Evolutionary conservation across 805 yeast genomes (phyloP), one percentile per base, ranked within the genome.

Genomic region (Wickerhamiella galacta): DNA sequence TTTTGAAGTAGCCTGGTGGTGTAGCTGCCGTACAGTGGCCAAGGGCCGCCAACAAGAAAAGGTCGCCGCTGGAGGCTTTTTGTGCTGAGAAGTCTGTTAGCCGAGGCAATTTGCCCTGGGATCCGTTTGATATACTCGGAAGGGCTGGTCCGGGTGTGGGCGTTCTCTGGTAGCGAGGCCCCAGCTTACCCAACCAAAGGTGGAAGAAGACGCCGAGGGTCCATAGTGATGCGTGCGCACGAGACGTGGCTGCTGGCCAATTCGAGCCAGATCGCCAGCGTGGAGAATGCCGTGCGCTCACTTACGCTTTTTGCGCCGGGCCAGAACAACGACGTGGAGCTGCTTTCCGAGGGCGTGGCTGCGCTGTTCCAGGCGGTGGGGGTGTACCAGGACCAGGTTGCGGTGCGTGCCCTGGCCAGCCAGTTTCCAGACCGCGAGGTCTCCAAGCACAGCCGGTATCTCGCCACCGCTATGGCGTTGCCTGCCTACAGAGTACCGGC

Each of bases 241-340:
- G 61, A 59, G 39, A 33, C 31, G 18, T 48, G 55, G 38, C 42
- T 59, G 25, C 47, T 58, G 9, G 43, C 49, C 16, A 55, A 56
- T 40, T 54, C 57, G 6, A 37, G 47, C 17, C 57, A 51, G 34
- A 49, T 59, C 18, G 48, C 58, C n/a, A 52, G 53, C 17, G 43
- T 54, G 6, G 64, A 60, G 38, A 46, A 53, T 12, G 48, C 52
- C 6, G 37, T 58, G 11, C 44, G 52, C 22, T 45, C 57, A 21
- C 39, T 60, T 20, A 47, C 53, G 8, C 51, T 52, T 34, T 39
- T 60, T 22, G 39, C 55, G 9, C 63, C 64, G 2, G 60, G 62
- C 4, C 55, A 57, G 33, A 51, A 51, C 38, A 49, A 58, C 25
- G 52, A 57, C 16, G 55, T 52, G 20, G 64, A 59, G 40, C 39